Conservation (phyloP, 345 rosid species). For the Salix arbutifolia region DNA sequence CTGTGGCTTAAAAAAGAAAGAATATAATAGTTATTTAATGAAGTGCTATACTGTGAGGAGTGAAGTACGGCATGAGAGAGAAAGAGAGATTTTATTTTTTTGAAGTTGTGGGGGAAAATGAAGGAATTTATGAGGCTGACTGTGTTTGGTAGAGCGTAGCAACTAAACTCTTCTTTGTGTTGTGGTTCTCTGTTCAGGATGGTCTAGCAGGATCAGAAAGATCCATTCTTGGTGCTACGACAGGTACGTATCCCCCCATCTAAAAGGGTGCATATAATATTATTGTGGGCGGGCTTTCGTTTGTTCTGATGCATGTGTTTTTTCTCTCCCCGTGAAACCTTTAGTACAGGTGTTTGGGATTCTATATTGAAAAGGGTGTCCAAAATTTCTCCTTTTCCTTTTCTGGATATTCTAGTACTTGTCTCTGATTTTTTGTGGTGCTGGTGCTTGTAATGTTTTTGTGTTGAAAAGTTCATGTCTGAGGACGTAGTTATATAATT, state of each 20-base stretch:
- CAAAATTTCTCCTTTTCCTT: conserved; percentile 7
- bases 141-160: conserved; percentile 27
- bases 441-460: conserved; percentile 9
- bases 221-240: conserved; percentile 46
- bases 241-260: conserved; percentile 22
- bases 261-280: background rate
- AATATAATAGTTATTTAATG: background rate
- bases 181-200: conserved; percentile 64
- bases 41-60: background rate
- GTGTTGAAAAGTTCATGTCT: background rate
- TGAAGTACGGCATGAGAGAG: background rate
- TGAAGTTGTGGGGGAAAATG: conserved; percentile 5
- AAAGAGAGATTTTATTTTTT: conserved; percentile 4
- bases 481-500: conserved; percentile 1
- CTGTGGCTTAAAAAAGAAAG: conserved; percentile 13
- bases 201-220: conserved; percentile 40
- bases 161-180: conserved; percentile 13
- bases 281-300: conserved; percentile 3
- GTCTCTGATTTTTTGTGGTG: conserved; percentile 4
- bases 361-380: conserved; percentile 9
- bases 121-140: conserved; percentile 54
- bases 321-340: conserved; percentile 8
- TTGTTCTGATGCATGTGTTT: conserved; percentile 20
- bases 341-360: conserved; percentile 5
- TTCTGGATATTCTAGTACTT: background rate